Percentiles rank a stretch among this genome's conserved stretches.
phyloP scores from a whole-genome alignment of 768 basidiomycete genomes.

The Pleurotus djamor region DNA sequence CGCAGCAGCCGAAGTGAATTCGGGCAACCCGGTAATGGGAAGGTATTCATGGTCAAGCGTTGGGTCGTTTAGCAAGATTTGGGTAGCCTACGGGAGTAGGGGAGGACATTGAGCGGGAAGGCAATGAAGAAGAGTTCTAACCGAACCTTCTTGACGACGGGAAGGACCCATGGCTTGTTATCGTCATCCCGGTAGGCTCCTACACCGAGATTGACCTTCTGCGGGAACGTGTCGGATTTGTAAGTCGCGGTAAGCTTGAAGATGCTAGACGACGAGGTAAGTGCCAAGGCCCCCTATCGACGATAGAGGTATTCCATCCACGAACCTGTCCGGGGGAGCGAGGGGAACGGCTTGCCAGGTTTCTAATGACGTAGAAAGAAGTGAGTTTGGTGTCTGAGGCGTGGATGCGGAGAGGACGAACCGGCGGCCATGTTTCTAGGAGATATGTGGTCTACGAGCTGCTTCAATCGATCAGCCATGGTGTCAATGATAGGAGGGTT shows the following conservation, averaged over 20 bases:
- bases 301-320: background rate
- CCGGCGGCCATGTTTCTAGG: constrained; percentile 38
- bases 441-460: constrained; percentile 54
- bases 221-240: constrained; percentile 71
- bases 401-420: constrained; percentile 24
- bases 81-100: constrained; percentile 55
- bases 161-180: constrained; percentile 89
- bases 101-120: background rate
- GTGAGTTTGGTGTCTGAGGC: constrained; percentile 6
- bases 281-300: background rate
- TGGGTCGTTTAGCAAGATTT: constrained; percentile 64
- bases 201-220: constrained; percentile 91
- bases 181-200: constrained; percentile 91
- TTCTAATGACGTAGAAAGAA: constrained; percentile 40
- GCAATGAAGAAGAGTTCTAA: background rate
- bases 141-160: constrained; percentile 81
- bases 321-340: constrained; percentile 82
- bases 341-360: constrained; percentile 75
- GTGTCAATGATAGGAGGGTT: background rate
- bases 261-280: constrained; percentile 49
- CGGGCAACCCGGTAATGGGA: constrained; percentile 84
- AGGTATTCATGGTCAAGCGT: constrained; percentile 90
- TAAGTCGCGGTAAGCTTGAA: constrained; percentile 90
- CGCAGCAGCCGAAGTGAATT: constrained; percentile 80
- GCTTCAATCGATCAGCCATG: constrained; percentile 61